phyloP scores from a whole-genome alignment of 345 rosid species.

The Eutrema japonicum region DNA sequence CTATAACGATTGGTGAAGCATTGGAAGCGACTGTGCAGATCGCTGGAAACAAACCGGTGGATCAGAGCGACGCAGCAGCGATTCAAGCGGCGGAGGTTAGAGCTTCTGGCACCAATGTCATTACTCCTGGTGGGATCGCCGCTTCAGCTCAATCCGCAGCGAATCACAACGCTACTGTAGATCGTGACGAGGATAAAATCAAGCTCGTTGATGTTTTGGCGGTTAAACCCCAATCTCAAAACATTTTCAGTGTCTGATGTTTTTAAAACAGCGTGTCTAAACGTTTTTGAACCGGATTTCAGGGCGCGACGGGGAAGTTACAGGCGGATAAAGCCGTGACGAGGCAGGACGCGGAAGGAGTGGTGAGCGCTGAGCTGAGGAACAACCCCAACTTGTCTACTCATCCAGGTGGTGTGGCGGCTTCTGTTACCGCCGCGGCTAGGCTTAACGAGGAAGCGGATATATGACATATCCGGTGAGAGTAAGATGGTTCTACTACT shows the following conservation, averaged over 20 bases:
- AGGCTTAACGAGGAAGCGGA: constrained; percentile 57
- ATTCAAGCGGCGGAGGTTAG: constrained; percentile 75
- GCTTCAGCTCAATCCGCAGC: constrained; percentile 79
- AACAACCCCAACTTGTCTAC: constrained; percentile 54
- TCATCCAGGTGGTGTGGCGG: constrained; percentile 68
- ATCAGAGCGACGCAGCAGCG: constrained; percentile 73
- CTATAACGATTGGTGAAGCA: constrained; percentile 71
- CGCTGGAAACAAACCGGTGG: constrained; percentile 56
- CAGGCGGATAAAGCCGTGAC: constrained; percentile 67
- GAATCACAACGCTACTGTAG: constrained; percentile 48
- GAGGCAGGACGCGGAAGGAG: constrained; percentile 70
- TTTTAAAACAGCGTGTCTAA: background rate
- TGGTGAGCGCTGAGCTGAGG: constrained; percentile 65
- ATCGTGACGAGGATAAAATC: constrained; percentile 57
- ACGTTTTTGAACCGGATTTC: background rate
- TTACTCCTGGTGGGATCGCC: constrained; percentile 60
- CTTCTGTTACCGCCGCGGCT: constrained; percentile 70
- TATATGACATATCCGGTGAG: constrained; percentile 9
- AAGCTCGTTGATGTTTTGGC: constrained; percentile 54
- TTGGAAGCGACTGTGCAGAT: constrained; percentile 57
- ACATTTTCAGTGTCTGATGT: background rate
- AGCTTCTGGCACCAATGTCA: constrained; percentile 59
- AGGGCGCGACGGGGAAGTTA: constrained; percentile 64
- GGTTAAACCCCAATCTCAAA: constrained; percentile 34
- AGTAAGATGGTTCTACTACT: constrained; percentile 41